A percentile compares a stretch with the other conserved stretches of the same genome.
These are phyloP conservation scores for Chlamydomonas sp. DNA, from an alignment of 139 green algal species.

Conservation along the genomic window DNA sequence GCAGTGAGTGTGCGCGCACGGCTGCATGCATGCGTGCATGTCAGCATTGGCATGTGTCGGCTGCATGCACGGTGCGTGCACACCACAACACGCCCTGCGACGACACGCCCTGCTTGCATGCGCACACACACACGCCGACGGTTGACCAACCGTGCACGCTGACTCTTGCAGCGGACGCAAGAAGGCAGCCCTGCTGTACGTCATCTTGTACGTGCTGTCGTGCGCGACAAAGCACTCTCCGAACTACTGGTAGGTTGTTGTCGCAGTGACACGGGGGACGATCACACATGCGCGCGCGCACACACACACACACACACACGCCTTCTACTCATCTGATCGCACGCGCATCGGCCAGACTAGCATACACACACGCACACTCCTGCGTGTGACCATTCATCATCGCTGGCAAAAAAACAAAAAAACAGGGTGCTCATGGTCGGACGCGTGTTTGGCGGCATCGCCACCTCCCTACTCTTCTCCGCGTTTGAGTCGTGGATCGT, in stretches of 20 bases:
- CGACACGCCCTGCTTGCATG: too few relatives aligned
- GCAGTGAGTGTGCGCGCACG: conserved; percentile 43
- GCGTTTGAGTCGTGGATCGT: conserved; percentile 97
- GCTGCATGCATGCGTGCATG: conserved; percentile 6
- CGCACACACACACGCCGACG: too few relatives aligned
- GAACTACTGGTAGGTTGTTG: conserved; percentile 77
- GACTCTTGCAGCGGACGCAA: conserved; percentile 73
- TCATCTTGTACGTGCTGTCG: conserved; percentile 70
- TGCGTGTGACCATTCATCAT: neutral
- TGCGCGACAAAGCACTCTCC: conserved; percentile 95
- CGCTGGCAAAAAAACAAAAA: too few relatives aligned
- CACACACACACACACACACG: too few relatives aligned
- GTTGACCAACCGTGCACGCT: neutral
- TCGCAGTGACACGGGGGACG: conserved; percentile 47
- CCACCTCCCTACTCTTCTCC: conserved; percentile 94
- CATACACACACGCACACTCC: neutral
- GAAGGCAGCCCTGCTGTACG: conserved; percentile 80
- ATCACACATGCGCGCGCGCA: too few relatives aligned
- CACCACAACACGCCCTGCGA: too few relatives aligned
- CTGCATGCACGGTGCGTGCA: too few relatives aligned
- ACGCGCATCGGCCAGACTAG: neutral
- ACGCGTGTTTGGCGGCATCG: conserved; percentile 89
- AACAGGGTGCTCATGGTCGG: conserved; percentile 80
- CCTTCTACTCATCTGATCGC: neutral
- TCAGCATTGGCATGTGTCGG: too few relatives aligned